Percentiles rank a stretch among this genome's conserved stretches.
phyloP scores from a whole-genome alignment of 352 stramenopile species.

The Phytopythium mirpurense region DNA sequence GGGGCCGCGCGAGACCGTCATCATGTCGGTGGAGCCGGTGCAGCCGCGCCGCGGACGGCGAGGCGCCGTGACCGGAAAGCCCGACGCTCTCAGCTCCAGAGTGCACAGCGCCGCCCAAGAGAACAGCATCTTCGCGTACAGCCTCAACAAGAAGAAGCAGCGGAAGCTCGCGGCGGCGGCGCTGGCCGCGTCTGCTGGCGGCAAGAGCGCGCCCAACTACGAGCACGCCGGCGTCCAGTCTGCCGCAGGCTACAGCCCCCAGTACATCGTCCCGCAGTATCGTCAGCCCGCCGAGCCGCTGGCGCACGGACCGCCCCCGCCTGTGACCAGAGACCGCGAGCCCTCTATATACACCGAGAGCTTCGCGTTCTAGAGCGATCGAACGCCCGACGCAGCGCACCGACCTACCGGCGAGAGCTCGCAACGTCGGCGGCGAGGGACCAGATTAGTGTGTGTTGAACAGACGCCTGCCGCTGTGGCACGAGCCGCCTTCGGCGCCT shows the following conservation, averaged over 20 bases:
- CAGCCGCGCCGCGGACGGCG: slow-evolving; percentile 29
- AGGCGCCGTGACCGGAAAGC: slow-evolving; percentile 30
- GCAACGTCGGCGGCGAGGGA: background rate
- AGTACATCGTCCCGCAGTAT: slow-evolving; percentile 27
- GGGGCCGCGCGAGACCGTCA: slow-evolving; percentile 5
- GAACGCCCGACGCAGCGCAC: background rate
- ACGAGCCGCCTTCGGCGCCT: too few species aligned
- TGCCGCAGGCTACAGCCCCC: slow-evolving; percentile 18
- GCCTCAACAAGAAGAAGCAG: slow-evolving; percentile 56
- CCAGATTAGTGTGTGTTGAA: background rate
- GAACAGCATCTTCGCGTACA: slow-evolving; percentile 57
- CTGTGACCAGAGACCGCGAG: slow-evolving; percentile 22
- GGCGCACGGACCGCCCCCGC: background rate
- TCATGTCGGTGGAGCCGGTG: slow-evolving; percentile 10
- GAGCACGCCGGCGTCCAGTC: slow-evolving; percentile 28
- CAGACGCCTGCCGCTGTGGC: background rate
- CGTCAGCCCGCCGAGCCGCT: slow-evolving; percentile 9
- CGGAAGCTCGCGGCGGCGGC: slow-evolving; percentile 39
- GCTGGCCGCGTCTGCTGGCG: slow-evolving; percentile 18
- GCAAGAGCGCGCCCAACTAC: slow-evolving; percentile 16
- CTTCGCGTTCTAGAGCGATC: slow-evolving; percentile 36
- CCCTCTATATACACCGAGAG: slow-evolving; percentile 49
- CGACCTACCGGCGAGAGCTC: background rate
- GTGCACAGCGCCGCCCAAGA: slow-evolving; percentile 8
- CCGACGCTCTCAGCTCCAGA: slow-evolving; percentile 20